phyloP scores from a whole-genome alignment of 2,329 filamentous ascomycete genomes.

The Rugonectria rugulosa region DNA sequence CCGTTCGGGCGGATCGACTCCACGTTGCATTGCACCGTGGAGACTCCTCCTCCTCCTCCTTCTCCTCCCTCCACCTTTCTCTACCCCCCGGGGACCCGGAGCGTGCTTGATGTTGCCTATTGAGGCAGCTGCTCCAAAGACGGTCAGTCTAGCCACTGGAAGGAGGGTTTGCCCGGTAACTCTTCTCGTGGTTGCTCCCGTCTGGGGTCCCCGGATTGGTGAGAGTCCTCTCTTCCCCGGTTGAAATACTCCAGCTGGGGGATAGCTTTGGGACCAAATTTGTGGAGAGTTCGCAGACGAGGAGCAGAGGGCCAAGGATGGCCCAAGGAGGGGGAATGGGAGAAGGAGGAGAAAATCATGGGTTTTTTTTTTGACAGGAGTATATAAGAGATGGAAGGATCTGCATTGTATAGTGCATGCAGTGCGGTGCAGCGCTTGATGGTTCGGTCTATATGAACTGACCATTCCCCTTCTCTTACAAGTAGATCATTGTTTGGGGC shows the following conservation, averaged over 20 bases:
- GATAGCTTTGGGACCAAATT: neutral
- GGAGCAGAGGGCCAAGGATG: neutral
- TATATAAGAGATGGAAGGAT: constrained; percentile 11
- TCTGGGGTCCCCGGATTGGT: constrained; percentile 37
- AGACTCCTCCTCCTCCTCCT: constrained; percentile 2
- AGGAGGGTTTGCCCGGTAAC: neutral
- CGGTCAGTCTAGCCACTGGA: constrained; percentile 19
- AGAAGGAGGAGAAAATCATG: too few relatives aligned
- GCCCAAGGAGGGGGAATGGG: too few relatives aligned
- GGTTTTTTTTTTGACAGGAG: neutral
- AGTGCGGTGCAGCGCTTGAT: neutral
- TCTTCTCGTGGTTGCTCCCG: constrained; percentile 2
- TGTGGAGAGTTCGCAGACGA: constrained; percentile 8
- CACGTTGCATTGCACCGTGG: constrained; percentile 17
- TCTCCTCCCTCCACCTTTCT: too few relatives aligned
- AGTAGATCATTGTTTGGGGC: neutral
- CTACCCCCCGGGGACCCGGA: constrained; percentile 2
- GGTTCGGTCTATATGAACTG: neutral
- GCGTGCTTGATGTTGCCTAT: constrained; percentile 26
- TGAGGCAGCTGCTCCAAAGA: constrained; percentile 10
- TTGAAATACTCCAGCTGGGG: constrained; percentile 9
- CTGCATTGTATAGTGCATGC: constrained; percentile 1
- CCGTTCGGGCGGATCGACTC: neutral
- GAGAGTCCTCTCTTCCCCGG: constrained; percentile 1
- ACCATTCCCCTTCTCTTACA: neutral